Evolutionary conservation across 1,284 basidiomycete genomes (phyloP).

Genomic region (Cystobasidium sp.): DNA sequence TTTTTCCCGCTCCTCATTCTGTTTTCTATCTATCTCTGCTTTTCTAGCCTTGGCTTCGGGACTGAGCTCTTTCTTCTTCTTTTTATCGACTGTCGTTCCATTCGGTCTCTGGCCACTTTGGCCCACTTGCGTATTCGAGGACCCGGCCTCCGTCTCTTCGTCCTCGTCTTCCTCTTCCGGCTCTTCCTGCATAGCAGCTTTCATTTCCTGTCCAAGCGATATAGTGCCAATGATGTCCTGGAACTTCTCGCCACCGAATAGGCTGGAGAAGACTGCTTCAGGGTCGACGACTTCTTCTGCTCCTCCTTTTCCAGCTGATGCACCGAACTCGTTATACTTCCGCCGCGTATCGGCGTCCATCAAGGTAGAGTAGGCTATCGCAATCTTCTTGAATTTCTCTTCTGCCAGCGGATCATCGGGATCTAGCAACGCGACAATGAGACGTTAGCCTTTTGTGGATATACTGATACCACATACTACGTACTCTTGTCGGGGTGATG

Average conservation of each 20-base stretch:
- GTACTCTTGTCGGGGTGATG: slow-evolving; percentile 67
- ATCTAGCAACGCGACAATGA: slow-evolving; percentile 56
- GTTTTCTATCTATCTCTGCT: slow-evolving; percentile 57
- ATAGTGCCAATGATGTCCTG: slow-evolving; percentile 62
- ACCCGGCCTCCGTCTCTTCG: slow-evolving; percentile 44
- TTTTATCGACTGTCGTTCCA: slow-evolving; percentile 3
- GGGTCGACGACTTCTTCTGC: slow-evolving; percentile 64
- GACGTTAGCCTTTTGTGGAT: not conserved
- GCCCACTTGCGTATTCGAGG: not conserved
- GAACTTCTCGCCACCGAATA: slow-evolving; percentile 70
- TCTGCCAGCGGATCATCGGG: slow-evolving; percentile 88
- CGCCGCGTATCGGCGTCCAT: slow-evolving; percentile 81
- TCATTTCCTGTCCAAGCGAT: slow-evolving; percentile 92
- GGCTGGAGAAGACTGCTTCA: slow-evolving; percentile 88
- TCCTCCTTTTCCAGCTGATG: slow-evolving; percentile 44
- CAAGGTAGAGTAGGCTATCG: slow-evolving; percentile 61
- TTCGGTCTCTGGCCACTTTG: slow-evolving; percentile 6
- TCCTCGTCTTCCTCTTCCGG: slow-evolving; percentile 72
- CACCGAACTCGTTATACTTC: slow-evolving; percentile 86
- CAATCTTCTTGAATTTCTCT: slow-evolving; percentile 65
- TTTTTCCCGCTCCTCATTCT: slow-evolving; percentile 76
- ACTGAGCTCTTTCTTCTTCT: slow-evolving; percentile 42
- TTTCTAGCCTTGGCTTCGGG: slow-evolving; percentile 69
- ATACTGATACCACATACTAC: not conserved
- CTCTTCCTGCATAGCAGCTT: slow-evolving; percentile 91